These are phyloP conservation scores for Cladophialophora carrionii DNA, from an alignment of 2,329 filamentous ascomycete species.

Conservation along the genomic window DNA sequence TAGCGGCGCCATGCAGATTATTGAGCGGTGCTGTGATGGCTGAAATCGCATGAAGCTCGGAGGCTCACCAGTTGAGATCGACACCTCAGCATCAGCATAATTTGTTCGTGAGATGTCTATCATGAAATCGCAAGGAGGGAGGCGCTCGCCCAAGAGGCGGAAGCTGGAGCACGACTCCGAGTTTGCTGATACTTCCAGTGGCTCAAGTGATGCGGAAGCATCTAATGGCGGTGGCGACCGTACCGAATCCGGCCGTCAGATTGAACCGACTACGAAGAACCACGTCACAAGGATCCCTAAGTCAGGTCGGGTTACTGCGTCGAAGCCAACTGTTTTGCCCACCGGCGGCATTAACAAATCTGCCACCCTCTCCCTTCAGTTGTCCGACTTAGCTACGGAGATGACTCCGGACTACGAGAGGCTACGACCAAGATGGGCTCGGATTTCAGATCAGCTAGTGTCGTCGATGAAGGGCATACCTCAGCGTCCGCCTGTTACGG, in stretches of 20 bases:
- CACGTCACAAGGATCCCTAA: neutral
- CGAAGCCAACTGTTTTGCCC: conserved; percentile 17
- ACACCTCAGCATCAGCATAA: neutral
- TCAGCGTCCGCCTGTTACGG: conserved; percentile 53
- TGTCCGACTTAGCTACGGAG: conserved; percentile 64
- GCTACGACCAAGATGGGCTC: conserved; percentile 51
- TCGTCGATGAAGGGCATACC: conserved; percentile 61
- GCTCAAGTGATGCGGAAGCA: neutral
- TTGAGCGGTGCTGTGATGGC: neutral
- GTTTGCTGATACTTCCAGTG: neutral
- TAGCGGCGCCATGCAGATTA: neutral
- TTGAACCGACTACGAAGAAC: neutral
- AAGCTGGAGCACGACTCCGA: conserved; percentile 3
- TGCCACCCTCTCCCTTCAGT: conserved; percentile 52
- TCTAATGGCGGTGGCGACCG: neutral
- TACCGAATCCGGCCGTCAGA: neutral
- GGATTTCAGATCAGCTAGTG: conserved; percentile 57
- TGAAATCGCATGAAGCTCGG: neutral
- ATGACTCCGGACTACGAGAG: conserved; percentile 60
- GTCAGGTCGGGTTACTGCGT: neutral
- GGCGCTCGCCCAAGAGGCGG: conserved; percentile 2
- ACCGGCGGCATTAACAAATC: conserved; percentile 31
- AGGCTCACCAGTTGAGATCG: neutral
- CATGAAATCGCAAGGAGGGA: neutral
- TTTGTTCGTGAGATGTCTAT: neutral